phyloP scores from a whole-genome alignment of 495 filamentous ascomycete species.

The Hypomontagnella submonticulosa region DNA sequence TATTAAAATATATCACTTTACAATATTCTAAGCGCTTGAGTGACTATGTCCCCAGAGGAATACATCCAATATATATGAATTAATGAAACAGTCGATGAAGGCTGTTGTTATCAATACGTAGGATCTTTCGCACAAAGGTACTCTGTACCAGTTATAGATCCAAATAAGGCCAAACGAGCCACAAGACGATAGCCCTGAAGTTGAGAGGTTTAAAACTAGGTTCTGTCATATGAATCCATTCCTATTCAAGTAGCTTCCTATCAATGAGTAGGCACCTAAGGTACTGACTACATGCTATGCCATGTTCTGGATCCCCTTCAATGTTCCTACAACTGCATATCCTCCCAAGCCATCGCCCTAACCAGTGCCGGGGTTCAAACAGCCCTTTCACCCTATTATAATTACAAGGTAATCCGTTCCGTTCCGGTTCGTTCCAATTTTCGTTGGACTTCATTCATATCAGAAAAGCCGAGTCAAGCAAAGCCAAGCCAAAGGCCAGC shows the following conservation, averaged over 20 bases:
- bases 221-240: background rate
- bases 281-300: background rate
- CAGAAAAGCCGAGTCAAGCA: background rate
- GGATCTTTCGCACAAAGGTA: too few relatives aligned
- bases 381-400: constrained; percentile 17
- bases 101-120: too few relatives aligned
- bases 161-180: too few relatives aligned
- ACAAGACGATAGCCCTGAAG: too few relatives aligned
- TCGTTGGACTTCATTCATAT: background rate
- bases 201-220: too few relatives aligned
- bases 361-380: background rate
- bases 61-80: background rate
- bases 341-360: too few relatives aligned
- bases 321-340: too few relatives aligned
- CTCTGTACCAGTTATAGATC: too few relatives aligned
- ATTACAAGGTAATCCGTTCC: constrained; percentile 21
- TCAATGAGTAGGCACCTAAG: background rate
- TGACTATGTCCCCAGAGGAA: too few relatives aligned
- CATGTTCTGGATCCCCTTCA: too few relatives aligned
- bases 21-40: too few relatives aligned
- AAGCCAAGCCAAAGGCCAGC: background rate
- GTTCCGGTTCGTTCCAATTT: constrained; percentile 4
- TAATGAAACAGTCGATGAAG: too few relatives aligned
- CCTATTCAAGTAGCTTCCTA: background rate
- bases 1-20: background rate